These are phyloP conservation scores for Fistulifera pelliculosa DNA, from an alignment of 108 stramenopile genomes.

Conservation along the genomic window DNA sequence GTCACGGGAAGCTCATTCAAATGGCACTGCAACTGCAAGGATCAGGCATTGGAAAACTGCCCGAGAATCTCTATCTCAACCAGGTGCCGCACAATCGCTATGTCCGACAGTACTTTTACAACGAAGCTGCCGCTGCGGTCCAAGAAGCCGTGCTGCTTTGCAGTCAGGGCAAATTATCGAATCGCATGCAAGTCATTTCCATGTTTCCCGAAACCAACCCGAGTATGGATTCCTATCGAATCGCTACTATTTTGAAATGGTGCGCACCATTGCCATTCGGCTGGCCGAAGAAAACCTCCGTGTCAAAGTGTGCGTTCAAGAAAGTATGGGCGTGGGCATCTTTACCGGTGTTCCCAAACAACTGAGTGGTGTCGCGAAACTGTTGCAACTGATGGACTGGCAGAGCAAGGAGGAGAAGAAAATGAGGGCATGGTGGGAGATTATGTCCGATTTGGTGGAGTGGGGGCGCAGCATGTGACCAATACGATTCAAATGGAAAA, in stretches of 20 bases:
- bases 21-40: conserved; percentile 70
- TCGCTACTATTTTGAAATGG: conserved; percentile 78
- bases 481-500: conserved; percentile 21
- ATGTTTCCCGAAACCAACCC: conserved; percentile 88
- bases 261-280: conserved; percentile 54
- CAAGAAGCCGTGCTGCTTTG: conserved; percentile 62
- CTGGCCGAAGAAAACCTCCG: conserved; percentile 76
- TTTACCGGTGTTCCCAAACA: conserved; percentile 80
- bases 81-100: conserved; percentile 84
- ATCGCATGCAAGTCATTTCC: conserved; percentile 67
- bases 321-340: conserved; percentile 77
- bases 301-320: conserved; percentile 75
- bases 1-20: conserved; percentile 75
- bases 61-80: conserved; percentile 70
- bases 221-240: conserved; percentile 74
- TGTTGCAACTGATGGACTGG: conserved; percentile 85
- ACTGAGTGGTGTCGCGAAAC: conserved; percentile 60
- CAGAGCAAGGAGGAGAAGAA: conserved; percentile 56
- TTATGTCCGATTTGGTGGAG: conserved; percentile 63
- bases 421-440: conserved; percentile 84
- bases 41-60: conserved; percentile 33
- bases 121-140: conserved; percentile 59
- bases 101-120: conserved; percentile 77
- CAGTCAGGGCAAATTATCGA: conserved; percentile 40
- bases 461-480: conserved; percentile 76